These are phyloP conservation scores for Phytophthora meadii DNA, from an alignment of 352 stramenopile species.

Conservation along the genomic window DNA sequence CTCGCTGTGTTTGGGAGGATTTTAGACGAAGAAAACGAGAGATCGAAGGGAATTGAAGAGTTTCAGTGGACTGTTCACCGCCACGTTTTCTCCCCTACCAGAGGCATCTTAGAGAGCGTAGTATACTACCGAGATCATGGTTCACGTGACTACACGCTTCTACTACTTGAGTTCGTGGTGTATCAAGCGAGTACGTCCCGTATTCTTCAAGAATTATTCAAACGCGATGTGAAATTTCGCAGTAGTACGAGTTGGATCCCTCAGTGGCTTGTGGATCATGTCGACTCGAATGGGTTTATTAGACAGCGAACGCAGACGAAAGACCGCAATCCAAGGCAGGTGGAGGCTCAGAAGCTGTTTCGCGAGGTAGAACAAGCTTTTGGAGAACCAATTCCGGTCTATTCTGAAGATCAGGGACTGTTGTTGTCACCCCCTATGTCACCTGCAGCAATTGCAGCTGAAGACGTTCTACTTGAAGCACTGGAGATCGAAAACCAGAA, in stretches of 20 bases:
- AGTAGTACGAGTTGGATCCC: slow-evolving; percentile 55
- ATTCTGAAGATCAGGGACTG: slow-evolving; percentile 6
- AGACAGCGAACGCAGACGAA: slow-evolving; percentile 15
- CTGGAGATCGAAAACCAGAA: slow-evolving; percentile 29
- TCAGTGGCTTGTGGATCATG: slow-evolving; percentile 50
- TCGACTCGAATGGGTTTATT: slow-evolving; percentile 47
- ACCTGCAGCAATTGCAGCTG: slow-evolving; percentile 5
- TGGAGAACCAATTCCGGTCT: slow-evolving; percentile 17
- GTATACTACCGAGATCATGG: slow-evolving; percentile 70
- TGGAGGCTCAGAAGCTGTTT: slow-evolving; percentile 21
- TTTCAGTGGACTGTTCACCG: slow-evolving; percentile 41
- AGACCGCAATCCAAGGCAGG: not conserved
- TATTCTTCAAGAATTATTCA: slow-evolving; percentile 53
- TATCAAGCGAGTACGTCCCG: slow-evolving; percentile 32
- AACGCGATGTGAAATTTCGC: slow-evolving; percentile 33
- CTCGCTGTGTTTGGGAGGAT: slow-evolving; percentile 51
- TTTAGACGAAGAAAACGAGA: slow-evolving; percentile 39
- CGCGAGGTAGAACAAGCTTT: slow-evolving; percentile 29
- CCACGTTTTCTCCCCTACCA: slow-evolving; percentile 64
- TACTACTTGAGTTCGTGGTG: slow-evolving; percentile 63
- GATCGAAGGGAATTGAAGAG: not conserved
- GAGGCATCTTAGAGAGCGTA: slow-evolving; percentile 64
- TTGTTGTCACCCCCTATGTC: slow-evolving; percentile 14
- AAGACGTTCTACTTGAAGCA: slow-evolving; percentile 31
- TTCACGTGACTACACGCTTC: slow-evolving; percentile 55